Percentiles rank a stretch among this genome's conserved stretches.
Conservation (phyloP, 148 eudicot species). For the Rhododendron molle region DNA sequence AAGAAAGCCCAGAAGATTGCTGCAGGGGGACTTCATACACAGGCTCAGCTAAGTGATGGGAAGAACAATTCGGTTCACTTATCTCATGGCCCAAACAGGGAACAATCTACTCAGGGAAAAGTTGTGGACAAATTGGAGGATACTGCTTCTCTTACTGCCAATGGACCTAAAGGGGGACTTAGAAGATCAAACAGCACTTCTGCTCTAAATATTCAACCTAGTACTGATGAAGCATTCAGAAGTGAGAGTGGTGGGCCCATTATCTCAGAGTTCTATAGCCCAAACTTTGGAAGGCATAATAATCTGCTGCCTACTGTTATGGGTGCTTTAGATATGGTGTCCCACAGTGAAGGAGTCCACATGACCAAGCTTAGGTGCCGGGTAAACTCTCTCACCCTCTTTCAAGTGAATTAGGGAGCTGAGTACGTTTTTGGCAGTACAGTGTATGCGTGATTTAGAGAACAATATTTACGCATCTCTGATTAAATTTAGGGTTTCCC, state of each 20-base stretch:
- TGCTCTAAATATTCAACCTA: constrained; percentile 43
- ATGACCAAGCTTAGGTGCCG: constrained; percentile 76
- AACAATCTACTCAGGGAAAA: constrained; percentile 22
- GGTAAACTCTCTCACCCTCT: constrained; percentile 38
- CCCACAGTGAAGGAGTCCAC: constrained; percentile 51
- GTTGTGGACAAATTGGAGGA: constrained; percentile 22
- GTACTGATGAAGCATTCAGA: constrained; percentile 28
- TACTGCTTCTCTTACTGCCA: constrained; percentile 19
- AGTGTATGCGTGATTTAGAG: neutral
- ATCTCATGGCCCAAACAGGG: constrained; percentile 22
- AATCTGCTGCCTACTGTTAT: constrained; percentile 22
- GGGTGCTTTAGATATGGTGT: constrained; percentile 40
- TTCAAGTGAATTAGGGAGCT: neutral
- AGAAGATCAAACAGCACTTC: constrained; percentile 85
- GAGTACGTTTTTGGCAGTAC: neutral
- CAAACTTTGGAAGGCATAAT: constrained; percentile 43
- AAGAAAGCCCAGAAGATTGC: constrained; percentile 54
- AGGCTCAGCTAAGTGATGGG: constrained; percentile 24
- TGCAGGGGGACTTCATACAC: constrained; percentile 28
- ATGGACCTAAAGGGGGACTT: constrained; percentile 45
- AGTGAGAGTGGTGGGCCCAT: constrained; percentile 44
- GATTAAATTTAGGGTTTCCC: neutral
- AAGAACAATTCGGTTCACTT: constrained; percentile 19
- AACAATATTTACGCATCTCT: neutral
- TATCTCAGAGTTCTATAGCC: constrained; percentile 67